Percentiles rank a stretch among this genome's conserved stretches.
Evolutionary conservation across 2,329 filamentous ascomycete genomes (phyloP).

Genomic region (Trichoderma sp.): DNA sequence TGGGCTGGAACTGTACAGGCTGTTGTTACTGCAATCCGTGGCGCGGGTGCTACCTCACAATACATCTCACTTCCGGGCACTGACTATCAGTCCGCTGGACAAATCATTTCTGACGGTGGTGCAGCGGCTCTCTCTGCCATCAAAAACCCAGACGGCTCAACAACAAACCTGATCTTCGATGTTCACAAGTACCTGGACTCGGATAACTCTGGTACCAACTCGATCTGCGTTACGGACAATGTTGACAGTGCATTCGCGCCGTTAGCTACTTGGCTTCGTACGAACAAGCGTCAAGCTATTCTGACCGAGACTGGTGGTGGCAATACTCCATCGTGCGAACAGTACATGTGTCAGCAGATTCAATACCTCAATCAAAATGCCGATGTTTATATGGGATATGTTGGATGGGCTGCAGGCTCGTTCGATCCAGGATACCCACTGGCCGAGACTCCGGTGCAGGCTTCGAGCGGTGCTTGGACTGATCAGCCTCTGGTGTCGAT

Average conservation of each 20-base stretch:
- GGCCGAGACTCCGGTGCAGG: constrained; percentile 5
- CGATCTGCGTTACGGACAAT: constrained; percentile 50
- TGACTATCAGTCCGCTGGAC: constrained; percentile 49
- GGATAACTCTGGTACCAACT: constrained; percentile 51
- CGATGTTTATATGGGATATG: constrained; percentile 4
- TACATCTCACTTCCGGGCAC: constrained; percentile 61
- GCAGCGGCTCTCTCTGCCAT: constrained; percentile 49
- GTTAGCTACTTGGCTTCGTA: constrained; percentile 38
- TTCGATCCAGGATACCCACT: constrained; percentile 9
- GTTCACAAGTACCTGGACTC: constrained; percentile 57
- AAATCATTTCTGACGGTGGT: constrained; percentile 44
- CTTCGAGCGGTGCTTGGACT: not conserved
- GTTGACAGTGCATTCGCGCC: constrained; percentile 41
- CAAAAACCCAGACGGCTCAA: constrained; percentile 54
- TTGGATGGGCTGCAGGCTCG: constrained; percentile 4
- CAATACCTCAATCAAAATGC: not conserved
- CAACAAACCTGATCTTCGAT: constrained; percentile 52
- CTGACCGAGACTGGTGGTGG: constrained; percentile 13
- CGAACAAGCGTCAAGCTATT: constrained; percentile 11
- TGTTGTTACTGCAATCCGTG: constrained; percentile 60
- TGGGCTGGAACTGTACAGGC: constrained; percentile 60
- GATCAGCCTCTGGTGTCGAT: not conserved
- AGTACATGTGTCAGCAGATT: constrained; percentile 7
- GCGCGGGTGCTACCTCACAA: constrained; percentile 49
- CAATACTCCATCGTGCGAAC: not conserved